Evolutionary conservation across 2,329 filamentous ascomycete species (phyloP).

Genomic region (Fusarium pseudocircinatum): DNA sequence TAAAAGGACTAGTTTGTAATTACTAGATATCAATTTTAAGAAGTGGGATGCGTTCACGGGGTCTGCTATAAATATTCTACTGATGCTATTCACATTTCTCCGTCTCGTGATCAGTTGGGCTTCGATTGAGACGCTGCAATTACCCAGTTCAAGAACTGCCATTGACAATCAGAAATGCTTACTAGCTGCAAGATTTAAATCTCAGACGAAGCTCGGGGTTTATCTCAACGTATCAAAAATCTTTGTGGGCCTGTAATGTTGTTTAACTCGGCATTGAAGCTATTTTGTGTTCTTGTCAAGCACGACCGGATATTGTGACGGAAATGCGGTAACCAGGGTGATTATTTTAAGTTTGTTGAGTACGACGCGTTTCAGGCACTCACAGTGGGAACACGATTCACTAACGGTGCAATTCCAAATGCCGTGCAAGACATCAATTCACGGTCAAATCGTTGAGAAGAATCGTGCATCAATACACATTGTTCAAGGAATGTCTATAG

Average conservation of each 20-base stretch:
- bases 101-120: no score
- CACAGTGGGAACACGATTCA: not conserved
- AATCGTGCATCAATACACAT: not conserved
- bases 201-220: fast-evolving
- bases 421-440: no score
- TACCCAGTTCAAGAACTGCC: not conserved
- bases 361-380: not conserved
- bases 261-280: not conserved
- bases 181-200: not conserved
- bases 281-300: no score
- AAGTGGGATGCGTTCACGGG: not conserved
- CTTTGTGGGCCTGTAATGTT: fast-evolving
- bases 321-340: not conserved
- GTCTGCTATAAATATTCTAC: not conserved
- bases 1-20: no score
- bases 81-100: no score
- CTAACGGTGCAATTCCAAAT: not conserved
- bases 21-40: no score
- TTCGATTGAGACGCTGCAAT: not conserved
- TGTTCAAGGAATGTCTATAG: conserved; percentile 23
- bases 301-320: not conserved
- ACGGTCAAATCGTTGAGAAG: fast-evolving
- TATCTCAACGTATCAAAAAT: fast-evolving
- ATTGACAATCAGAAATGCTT: not conserved
- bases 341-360: not conserved